These are phyloP conservation scores for Beauveria sp. DNA, from an alignment of 2,329 filamentous ascomycete species.

Conservation along the genomic window DNA sequence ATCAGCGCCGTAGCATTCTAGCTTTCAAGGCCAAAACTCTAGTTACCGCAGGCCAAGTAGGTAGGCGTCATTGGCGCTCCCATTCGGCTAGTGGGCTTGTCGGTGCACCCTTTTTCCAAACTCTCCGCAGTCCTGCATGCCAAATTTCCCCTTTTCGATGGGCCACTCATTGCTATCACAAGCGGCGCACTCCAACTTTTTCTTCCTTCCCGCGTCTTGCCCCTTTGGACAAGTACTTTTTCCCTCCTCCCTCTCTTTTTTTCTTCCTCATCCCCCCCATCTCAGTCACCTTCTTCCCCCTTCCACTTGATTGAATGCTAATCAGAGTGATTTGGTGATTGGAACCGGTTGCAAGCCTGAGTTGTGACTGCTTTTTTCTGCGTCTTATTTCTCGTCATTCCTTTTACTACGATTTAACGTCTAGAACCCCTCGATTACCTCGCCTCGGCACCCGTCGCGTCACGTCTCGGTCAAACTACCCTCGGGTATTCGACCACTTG, in stretches of 20 bases:
- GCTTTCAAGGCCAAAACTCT: no score
- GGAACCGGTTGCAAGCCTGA: background rate
- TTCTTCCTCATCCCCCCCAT: constrained; percentile 22
- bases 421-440: constrained; percentile 4
- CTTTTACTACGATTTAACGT: constrained; percentile 18
- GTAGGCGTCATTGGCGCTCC: background rate
- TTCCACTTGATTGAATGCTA: background rate
- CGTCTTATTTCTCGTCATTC: constrained; percentile 28
- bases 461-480: background rate
- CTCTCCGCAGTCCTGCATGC: constrained; percentile 13
- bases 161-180: constrained; percentile 5
- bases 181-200: background rate
- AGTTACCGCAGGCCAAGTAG: background rate
- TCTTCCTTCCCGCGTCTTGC: constrained; percentile 12
- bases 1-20: background rate
- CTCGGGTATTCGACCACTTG: background rate
- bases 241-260: constrained; percentile 15
- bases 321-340: constrained; percentile 1
- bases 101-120: background rate
- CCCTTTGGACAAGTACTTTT: constrained; percentile 6
- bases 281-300: background rate
- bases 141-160: constrained; percentile 32
- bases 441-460: constrained; percentile 2
- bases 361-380: background rate
- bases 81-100: background rate